Evolutionary conservation across 2,329 filamentous ascomycete genomes (phyloP).

Genomic region (Cordyceps javanica): DNA sequence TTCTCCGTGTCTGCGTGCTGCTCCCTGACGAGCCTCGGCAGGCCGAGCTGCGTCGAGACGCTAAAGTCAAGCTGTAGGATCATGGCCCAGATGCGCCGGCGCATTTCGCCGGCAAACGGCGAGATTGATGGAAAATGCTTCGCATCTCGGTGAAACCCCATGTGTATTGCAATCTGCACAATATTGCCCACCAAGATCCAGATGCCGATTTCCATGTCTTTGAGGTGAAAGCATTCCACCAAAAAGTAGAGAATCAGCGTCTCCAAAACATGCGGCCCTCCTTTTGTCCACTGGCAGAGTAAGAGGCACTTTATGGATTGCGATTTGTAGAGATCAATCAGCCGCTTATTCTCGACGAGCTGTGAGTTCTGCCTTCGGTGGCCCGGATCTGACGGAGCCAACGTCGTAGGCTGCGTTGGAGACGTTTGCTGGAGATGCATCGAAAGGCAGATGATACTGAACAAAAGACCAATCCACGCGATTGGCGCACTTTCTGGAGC

Average conservation of each 20-base stretch:
- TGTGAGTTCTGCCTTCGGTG: background rate
- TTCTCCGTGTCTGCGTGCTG: background rate
- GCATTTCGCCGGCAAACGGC: background rate
- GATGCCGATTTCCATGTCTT: constrained; percentile 27
- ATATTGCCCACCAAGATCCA: constrained; percentile 30
- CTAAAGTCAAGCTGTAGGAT: background rate
- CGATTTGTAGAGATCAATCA: constrained; percentile 19
- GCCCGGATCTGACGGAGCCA: background rate
- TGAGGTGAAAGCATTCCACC: constrained; percentile 24
- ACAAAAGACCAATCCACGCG: background rate
- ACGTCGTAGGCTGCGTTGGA: background rate
- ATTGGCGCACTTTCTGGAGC: background rate
- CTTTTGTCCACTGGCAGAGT: constrained; percentile 35
- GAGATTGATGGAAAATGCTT: background rate
- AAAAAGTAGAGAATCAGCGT: constrained; percentile 30
- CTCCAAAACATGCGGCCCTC: constrained; percentile 35
- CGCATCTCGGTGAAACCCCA: constrained; percentile 38
- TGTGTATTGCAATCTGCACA: constrained; percentile 30
- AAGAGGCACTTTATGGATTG: constrained; percentile 31
- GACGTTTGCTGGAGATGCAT: background rate
- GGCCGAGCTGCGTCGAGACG: background rate
- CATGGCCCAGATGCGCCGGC: background rate
- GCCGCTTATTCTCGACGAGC: background rate
- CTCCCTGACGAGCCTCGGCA: background rate
- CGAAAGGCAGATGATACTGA: background rate